These are phyloP conservation scores for Ogataea henricii DNA, from an alignment of 805 yeast genomes.

Conservation along the genomic window DNA sequence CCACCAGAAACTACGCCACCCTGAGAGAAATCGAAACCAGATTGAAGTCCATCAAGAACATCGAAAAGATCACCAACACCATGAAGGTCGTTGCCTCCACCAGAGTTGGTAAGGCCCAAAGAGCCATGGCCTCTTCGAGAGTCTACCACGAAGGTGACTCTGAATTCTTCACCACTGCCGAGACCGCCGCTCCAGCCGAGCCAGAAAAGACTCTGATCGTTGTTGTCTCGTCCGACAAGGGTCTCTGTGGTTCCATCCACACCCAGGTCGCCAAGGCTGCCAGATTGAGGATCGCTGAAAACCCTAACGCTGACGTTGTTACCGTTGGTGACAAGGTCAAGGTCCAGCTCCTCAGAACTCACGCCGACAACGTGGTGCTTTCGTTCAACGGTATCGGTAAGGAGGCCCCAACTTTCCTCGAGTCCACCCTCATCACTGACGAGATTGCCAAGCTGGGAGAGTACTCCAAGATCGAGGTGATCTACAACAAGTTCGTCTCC, in stretches of 20 bases:
- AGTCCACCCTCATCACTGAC: constrained; percentile 86
- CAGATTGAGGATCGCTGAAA: constrained; percentile 62
- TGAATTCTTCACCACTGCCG: constrained; percentile 79
- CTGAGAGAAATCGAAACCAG: constrained; percentile 98
- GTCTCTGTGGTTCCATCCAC: constrained; percentile 98
- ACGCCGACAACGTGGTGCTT: constrained; percentile 65
- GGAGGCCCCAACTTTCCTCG: constrained; percentile 92
- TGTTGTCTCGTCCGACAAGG: constrained; percentile 95
- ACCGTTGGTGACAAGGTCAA: constrained; percentile 94
- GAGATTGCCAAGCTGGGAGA: constrained; percentile 69
- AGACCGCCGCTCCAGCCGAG: constrained; percentile 58
- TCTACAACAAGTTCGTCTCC: constrained; percentile 84
- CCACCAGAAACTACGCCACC: constrained; percentile 87
- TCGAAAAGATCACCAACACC: constrained; percentile 98
- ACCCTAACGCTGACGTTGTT: constrained; percentile 74
- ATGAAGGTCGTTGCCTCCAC: constrained; percentile 99
- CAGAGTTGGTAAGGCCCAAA: constrained; percentile 91
- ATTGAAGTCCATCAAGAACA: constrained; percentile 96
- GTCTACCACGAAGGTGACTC: constrained; percentile 78
- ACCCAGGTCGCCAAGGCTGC: constrained; percentile 91
- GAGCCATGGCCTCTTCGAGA: constrained; percentile 87
- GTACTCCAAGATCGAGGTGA: constrained; percentile 77
- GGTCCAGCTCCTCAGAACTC: constrained; percentile 84
- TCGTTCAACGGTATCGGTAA: constrained; percentile 92
- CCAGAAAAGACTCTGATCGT: constrained; percentile 68